phyloP scores from a whole-genome alignment of 129 eudicot species.

The Oenanthe sinensis region DNA sequence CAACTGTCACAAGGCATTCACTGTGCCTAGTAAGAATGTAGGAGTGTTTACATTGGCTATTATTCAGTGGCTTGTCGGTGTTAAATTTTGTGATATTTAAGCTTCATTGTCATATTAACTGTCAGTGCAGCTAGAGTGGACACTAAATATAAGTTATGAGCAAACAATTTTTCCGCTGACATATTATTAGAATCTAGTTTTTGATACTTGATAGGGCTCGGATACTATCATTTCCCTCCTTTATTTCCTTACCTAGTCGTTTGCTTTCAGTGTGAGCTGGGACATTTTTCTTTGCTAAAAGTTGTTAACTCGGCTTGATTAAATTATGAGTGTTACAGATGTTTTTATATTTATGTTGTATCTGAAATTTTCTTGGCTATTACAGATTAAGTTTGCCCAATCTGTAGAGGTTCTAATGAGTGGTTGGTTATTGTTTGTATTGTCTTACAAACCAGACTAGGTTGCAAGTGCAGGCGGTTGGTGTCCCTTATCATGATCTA shows the following conservation, averaged over 20 bases:
- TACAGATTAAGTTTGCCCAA: background rate
- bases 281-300: background rate
- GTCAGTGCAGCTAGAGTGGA: background rate
- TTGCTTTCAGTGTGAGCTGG: background rate
- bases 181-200: background rate
- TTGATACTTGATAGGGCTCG: background rate
- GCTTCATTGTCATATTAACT: background rate
- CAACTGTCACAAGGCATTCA: background rate
- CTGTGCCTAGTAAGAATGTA: background rate
- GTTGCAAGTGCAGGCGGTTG: conserved; percentile 97
- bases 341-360: background rate
- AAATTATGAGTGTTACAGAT: background rate
- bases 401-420: conserved; percentile 1
- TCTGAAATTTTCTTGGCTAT: background rate
- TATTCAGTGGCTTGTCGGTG: background rate
- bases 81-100: background rate
- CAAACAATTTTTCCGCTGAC: background rate
- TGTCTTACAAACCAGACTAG: conserved; percentile 54
- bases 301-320: background rate
- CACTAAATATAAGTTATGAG: background rate
- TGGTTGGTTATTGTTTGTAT: conserved; percentile 5
- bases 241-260: background rate
- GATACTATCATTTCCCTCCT: background rate
- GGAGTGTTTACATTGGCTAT: background rate
- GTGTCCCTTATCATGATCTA: conserved; percentile 48